These are phyloP conservation scores for Lojkania enalia DNA, from an alignment of 2,329 filamentous ascomycete species.

Conservation along the genomic window DNA sequence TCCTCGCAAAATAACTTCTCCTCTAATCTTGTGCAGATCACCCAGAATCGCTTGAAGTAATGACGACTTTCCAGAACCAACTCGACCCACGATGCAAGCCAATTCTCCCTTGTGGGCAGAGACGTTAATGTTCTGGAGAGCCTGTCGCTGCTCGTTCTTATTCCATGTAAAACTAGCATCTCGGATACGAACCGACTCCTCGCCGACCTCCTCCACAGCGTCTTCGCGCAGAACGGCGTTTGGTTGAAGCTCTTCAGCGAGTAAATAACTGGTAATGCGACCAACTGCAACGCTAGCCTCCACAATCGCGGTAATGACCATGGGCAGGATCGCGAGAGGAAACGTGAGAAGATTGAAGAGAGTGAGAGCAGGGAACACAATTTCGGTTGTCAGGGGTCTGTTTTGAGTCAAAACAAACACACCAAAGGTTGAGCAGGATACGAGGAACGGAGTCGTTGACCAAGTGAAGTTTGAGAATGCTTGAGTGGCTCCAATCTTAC, in stretches of 20 bases:
- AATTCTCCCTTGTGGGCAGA: conserved; percentile 90
- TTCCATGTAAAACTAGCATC: conserved; percentile 96
- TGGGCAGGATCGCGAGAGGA: conserved; percentile 88
- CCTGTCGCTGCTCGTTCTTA: conserved; percentile 69
- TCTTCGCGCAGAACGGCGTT: conserved; percentile 76
- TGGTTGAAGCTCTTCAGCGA: conserved; percentile 83
- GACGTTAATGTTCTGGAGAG: conserved; percentile 83
- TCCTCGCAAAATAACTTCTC: conserved; percentile 80
- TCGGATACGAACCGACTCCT: conserved; percentile 81
- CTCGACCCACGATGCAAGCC: conserved; percentile 87
- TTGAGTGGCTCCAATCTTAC: conserved; percentile 93
- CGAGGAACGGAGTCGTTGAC: conserved; percentile 95
- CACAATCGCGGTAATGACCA: conserved; percentile 96
- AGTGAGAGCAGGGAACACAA: conserved; percentile 90
- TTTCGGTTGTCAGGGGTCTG: conserved; percentile 83
- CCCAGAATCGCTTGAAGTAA: conserved; percentile 86
- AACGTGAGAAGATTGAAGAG: conserved; percentile 97
- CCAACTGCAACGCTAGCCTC: conserved; percentile 92
- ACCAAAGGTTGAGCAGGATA: conserved; percentile 94
- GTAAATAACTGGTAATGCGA: conserved; percentile 82
- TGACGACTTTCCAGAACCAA: conserved; percentile 95
- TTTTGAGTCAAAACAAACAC: conserved; percentile 88
- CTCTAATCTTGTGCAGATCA: conserved; percentile 86
- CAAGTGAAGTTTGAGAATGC: conserved; percentile 97
- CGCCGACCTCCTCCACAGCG: conserved; percentile 73